A percentile compares a stretch with the other conserved stretches of the same genome.
phyloP scores from a whole-genome alignment of 129 eudicot species.

The Flaveria ramosissima region DNA sequence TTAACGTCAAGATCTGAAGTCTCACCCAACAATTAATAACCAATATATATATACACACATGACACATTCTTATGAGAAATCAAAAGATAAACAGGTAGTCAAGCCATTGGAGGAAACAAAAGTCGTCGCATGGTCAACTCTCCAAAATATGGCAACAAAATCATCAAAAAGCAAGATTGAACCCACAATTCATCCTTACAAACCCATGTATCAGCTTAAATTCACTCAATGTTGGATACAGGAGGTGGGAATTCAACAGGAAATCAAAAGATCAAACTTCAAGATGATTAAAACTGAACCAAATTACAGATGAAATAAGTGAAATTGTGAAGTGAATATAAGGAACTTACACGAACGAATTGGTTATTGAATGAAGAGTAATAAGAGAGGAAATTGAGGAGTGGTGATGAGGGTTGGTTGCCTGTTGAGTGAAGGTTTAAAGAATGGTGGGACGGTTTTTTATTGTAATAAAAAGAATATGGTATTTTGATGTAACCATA shows the following conservation, averaged over 20 bases:
- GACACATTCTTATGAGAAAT: no score
- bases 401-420: background rate
- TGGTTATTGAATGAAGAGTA: background rate
- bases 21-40: no score
- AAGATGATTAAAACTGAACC: background rate
- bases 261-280: background rate
- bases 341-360: conserved; percentile 25
- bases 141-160: no score
- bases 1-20: no score
- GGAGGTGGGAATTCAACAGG: background rate
- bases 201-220: background rate
- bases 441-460: conserved; percentile 22
- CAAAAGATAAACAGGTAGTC: no score
- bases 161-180: no score
- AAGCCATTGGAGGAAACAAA: no score
- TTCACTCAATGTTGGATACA: background rate
- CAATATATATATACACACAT: no score
- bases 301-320: background rate
- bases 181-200: background rate
- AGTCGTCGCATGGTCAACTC: no score
- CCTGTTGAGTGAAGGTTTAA: background rate
- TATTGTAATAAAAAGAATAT: no score
- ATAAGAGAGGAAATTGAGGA: background rate
- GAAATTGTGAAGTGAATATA: background rate
- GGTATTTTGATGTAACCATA: background rate